These are phyloP conservation scores for Plasmodium fragile DNA, from an alignment of 169 alveolate genomes.

Conservation along the genomic window DNA sequence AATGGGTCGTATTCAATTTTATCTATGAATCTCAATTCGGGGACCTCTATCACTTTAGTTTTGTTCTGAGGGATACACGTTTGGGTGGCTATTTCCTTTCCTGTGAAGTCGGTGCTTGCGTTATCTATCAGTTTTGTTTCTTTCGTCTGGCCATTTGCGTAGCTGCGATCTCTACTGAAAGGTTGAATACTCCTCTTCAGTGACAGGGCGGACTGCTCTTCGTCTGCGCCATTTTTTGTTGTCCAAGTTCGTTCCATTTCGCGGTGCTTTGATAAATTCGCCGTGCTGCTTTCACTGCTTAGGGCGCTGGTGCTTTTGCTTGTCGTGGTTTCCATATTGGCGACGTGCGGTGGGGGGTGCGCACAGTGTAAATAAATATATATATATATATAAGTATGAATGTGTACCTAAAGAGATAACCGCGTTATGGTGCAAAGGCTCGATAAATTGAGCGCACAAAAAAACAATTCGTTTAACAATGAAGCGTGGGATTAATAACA, in stretches of 20 bases:
- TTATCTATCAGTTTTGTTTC: constrained; percentile 27
- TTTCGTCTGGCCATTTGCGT: not conserved
- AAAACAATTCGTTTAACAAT: constrained; percentile 5
- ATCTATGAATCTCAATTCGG: constrained; percentile 79
- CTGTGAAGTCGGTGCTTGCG: constrained; percentile 73
- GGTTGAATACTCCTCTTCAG: not conserved
- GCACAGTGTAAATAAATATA: not conserved
- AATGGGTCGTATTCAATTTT: constrained; percentile 77
- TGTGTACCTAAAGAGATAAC: not conserved
- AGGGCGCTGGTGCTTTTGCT: not conserved
- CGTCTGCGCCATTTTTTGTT: constrained; percentile 8
- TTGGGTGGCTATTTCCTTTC: constrained; percentile 77
- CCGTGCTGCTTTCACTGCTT: not conserved
- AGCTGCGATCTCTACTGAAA: not conserved
- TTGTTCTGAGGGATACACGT: constrained; percentile 63
- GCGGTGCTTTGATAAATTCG: not conserved
- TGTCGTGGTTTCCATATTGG: constrained; percentile 10
- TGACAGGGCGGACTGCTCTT: not conserved
- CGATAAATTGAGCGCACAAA: not conserved
- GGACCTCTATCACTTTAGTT: constrained; percentile 80
- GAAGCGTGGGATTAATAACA: not conserved
- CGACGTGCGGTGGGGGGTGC: not conserved
- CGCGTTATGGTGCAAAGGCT: not conserved
- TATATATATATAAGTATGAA: not conserved
- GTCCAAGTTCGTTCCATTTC: not conserved